Conservation (phyloP, 1,284 basidiomycete species). For the Trichosporon coremiiforme region DNA sequence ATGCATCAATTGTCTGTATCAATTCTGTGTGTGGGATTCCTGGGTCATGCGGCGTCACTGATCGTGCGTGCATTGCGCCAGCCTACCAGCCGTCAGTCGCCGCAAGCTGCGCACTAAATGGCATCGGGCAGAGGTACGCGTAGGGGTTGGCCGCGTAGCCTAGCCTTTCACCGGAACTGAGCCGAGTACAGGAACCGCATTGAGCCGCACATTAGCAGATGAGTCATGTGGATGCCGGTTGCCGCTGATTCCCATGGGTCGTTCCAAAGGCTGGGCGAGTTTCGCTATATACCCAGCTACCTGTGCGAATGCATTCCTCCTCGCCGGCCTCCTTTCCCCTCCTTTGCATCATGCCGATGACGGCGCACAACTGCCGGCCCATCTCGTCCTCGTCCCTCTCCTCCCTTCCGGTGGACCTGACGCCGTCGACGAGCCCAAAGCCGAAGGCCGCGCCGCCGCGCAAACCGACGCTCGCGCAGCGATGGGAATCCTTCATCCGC, state of each 20-base stretch:
- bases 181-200: neutral
- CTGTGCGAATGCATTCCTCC: neutral
- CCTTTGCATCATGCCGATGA: neutral
- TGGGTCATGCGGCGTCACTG: neutral
- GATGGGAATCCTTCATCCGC: neutral
- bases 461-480: neutral
- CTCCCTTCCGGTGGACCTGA: neutral
- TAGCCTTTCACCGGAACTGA: neutral
- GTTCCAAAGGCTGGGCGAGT: too few species aligned
- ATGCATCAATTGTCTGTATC: conserved; percentile 5
- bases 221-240: neutral
- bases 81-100: too few species aligned
- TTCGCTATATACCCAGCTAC: neutral
- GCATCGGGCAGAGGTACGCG: neutral
- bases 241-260: neutral
- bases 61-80: neutral
- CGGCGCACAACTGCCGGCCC: neutral
- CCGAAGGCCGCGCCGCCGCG: neutral
- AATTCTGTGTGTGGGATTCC: neutral
- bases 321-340: neutral
- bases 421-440: neutral
- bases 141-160: too few species aligned
- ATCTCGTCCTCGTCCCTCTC: neutral
- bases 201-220: neutral
- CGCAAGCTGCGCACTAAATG: neutral